These are phyloP conservation scores for Themeda triandra DNA, from an alignment of 176 grass and related monocot species.

Conservation along the genomic window DNA sequence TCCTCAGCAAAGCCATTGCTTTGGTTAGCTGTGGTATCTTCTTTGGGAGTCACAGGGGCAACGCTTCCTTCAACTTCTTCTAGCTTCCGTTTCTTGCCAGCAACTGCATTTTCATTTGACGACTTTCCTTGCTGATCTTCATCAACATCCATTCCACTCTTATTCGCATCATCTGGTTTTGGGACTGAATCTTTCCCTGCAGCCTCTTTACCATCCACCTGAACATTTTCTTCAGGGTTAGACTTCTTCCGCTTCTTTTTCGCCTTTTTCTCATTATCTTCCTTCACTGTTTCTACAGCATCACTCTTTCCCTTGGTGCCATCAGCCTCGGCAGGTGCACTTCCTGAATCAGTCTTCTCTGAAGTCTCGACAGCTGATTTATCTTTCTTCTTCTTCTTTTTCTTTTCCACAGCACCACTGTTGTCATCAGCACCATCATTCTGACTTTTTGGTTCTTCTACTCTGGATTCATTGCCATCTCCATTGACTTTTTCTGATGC, in stretches of 20 bases:
- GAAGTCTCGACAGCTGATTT: too few species aligned
- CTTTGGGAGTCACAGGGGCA: neutral
- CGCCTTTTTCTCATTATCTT: constrained; percentile 40
- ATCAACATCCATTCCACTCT: constrained; percentile 32
- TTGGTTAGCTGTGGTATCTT: constrained; percentile 25
- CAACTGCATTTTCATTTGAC: constrained; percentile 34
- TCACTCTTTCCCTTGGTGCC: neutral
- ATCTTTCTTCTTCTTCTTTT: constrained; percentile 36
- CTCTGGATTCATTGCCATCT: constrained; percentile 14
- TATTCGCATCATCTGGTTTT: constrained; percentile 36
- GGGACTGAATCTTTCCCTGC: constrained; percentile 21
- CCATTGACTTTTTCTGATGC: constrained; percentile 20
- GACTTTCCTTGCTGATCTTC: constrained; percentile 32
- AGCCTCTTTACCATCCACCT: constrained; percentile 41
- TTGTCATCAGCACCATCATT: neutral
- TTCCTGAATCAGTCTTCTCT: neutral
- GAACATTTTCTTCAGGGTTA: constrained; percentile 44
- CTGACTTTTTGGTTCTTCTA: constrained; percentile 20
- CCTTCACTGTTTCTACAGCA: constrained; percentile 14
- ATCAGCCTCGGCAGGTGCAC: constrained; percentile 11
- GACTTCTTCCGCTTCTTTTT: constrained; percentile 53
- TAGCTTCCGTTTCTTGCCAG: constrained; percentile 58
- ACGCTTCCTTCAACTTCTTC: constrained; percentile 37
- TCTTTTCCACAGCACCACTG: constrained; percentile 26
- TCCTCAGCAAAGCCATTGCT: constrained; percentile 37